These are phyloP conservation scores for Lanmaoa rubissima DNA, from an alignment of 768 basidiomycete species.

Conservation along the genomic window DNA sequence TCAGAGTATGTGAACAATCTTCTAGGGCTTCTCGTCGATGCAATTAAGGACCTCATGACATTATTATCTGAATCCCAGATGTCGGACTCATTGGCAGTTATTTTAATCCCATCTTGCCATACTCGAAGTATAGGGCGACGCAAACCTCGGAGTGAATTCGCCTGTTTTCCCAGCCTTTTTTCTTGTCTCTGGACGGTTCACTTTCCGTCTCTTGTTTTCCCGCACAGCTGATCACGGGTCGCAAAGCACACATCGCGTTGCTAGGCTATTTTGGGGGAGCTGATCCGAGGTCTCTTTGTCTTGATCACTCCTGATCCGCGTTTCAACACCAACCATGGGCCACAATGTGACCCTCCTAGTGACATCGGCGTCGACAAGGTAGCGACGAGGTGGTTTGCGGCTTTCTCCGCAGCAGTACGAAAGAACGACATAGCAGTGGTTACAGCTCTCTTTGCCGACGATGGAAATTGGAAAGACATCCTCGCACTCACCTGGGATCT, in stretches of 20 bases:
- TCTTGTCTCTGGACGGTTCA: not conserved
- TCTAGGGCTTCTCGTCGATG: not conserved
- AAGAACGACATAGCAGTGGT: constrained; percentile 19
- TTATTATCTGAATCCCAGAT: no score
- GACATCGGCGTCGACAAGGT: constrained; percentile 22
- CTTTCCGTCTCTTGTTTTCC: not conserved
- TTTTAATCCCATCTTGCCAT: not conserved
- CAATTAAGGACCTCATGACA: no score
- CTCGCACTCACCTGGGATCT: constrained; percentile 50
- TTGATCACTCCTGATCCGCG: not conserved
- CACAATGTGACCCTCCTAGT: constrained; percentile 9
- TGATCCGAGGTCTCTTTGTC: not conserved
- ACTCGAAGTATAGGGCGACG: no score
- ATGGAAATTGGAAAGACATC: constrained; percentile 44
- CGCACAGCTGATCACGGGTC: not conserved
- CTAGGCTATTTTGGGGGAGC: not conserved
- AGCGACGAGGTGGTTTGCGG: constrained; percentile 30
- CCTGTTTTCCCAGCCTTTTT: not conserved
- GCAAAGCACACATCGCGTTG: not conserved
- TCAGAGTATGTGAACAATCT: not conserved
- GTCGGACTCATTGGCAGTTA: not conserved
- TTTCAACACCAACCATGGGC: not conserved
- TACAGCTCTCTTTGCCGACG: constrained; percentile 31
- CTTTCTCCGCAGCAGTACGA: constrained; percentile 18
- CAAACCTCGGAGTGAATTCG: not conserved